Base-by-base conservation (phyloP, 306 rosid species). In the Cucumis melo region DNA sequence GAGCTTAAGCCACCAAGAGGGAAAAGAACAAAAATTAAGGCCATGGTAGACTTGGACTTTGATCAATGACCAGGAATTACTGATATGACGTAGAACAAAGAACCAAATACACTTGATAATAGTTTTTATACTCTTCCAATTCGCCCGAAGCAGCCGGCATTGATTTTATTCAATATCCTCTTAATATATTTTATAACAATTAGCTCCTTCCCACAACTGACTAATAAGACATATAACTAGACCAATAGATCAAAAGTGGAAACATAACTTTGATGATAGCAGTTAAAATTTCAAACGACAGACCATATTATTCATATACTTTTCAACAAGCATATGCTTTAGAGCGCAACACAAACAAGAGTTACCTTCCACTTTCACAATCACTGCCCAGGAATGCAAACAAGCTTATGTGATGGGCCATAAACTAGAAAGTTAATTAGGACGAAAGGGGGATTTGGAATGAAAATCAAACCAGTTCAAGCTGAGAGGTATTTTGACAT, bases 401-500 rank as follows among this genome's bases (percentile, higher is more conserved):
- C 57, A 70, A 39, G 36, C 11, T 68, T 68, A 13, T 41, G 34
- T 41, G 11, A 66, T 65, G 50, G 10, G 19, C n/a, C 54, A 67
- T 20, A 6, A 68, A 68, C 39, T 44, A 70, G 75, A 32, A 27
- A 71, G 75, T 57, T 27, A 48, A 46, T 3, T 44, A 14, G 21
- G 58, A 50, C 10, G 5, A 23, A 27, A n/a, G 42, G 42, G 42
- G 44, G 16, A 24, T 27, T 27, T 14, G 24, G 23, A 46, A 48
- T 27, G 41, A 41, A 46, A 73, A 29, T 0, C 21, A 32, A 15
- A 17, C 62, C 62, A 19, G 77, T 60, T 80, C 84, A 89, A 42
- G 74, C 77, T 23, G 89, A 78, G 78, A 94, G 80, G 85, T 84
- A 82, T 12, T 77, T 50, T 4, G 92, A 86, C 97, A 92, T 92